phyloP scores from a whole-genome alignment of 108 stramenopile species.

The Conticribra weissflogii region DNA sequence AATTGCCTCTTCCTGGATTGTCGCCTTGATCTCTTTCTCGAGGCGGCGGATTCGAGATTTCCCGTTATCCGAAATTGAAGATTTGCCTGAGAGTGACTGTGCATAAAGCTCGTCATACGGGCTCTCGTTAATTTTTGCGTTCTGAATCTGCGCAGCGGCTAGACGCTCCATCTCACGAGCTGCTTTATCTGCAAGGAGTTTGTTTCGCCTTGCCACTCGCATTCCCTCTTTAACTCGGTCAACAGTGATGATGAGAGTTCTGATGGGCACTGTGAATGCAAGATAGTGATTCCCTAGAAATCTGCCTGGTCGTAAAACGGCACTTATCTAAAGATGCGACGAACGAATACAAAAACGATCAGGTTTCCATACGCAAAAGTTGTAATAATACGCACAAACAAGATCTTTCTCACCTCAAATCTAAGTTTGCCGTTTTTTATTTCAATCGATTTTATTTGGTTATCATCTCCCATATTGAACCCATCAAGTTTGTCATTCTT shows the following conservation, averaged over 20 bases:
- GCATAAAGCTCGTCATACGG: conserved; percentile 12
- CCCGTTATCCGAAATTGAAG: conserved; percentile 39
- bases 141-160: too few species aligned
- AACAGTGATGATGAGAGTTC: conserved; percentile 85
- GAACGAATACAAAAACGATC: neutral
- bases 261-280: conserved; percentile 83
- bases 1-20: conserved; percentile 34
- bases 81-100: conserved; percentile 19
- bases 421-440: conserved; percentile 80
- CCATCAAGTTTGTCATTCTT: conserved; percentile 76
- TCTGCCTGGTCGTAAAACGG: conserved; percentile 80
- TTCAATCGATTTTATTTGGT: conserved; percentile 68
- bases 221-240: conserved; percentile 83
- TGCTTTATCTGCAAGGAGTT: conserved; percentile 56
- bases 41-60: conserved; percentile 36
- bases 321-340: conserved; percentile 31
- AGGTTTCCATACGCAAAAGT: too few species aligned
- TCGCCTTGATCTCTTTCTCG: conserved; percentile 44
- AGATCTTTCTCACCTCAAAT: conserved; percentile 77
- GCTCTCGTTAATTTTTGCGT: neutral
- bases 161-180: conserved; percentile 48
- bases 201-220: conserved; percentile 75
- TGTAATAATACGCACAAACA: too few species aligned
- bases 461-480: conserved; percentile 88
- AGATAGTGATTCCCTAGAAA: conserved; percentile 89